Evolutionary conservation across 306 rosid species (phyloP).

Genomic region (Prunus fruticosa): DNA sequence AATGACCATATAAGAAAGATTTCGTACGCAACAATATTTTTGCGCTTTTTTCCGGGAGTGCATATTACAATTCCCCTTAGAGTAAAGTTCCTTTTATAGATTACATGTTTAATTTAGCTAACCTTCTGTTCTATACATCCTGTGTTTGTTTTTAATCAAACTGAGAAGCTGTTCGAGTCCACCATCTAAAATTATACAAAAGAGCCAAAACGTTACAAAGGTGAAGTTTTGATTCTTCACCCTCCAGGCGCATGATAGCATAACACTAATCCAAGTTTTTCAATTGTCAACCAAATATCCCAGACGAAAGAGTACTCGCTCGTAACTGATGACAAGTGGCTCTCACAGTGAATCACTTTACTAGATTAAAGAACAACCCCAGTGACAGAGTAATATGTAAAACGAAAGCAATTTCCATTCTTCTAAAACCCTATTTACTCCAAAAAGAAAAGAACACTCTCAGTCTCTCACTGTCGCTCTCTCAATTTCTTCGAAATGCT

Average conservation of each 20-base stretch:
- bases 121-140: neutral
- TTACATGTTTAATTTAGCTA: neutral
- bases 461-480: neutral
- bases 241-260: neutral
- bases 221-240: neutral
- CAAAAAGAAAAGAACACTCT: too few relatives aligned
- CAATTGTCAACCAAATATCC: neutral
- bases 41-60: fast-evolving
- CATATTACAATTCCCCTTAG: neutral
- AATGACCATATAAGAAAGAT: neutral
- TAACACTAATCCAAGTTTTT: neutral
- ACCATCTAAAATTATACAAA: neutral
- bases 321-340: neutral
- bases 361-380: neutral
- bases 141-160: too few relatives aligned
- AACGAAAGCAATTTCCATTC: neutral
- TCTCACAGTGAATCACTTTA: neutral
- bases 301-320: neutral
- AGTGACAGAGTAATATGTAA: neutral
- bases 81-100: neutral
- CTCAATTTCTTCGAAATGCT: neutral
- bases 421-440: neutral
- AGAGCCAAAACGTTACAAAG: neutral
- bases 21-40: neutral
- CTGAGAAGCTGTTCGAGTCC: too few relatives aligned